phyloP scores from a whole-genome alignment of 495 filamentous ascomycete genomes.

The Penicillium antarcticum region DNA sequence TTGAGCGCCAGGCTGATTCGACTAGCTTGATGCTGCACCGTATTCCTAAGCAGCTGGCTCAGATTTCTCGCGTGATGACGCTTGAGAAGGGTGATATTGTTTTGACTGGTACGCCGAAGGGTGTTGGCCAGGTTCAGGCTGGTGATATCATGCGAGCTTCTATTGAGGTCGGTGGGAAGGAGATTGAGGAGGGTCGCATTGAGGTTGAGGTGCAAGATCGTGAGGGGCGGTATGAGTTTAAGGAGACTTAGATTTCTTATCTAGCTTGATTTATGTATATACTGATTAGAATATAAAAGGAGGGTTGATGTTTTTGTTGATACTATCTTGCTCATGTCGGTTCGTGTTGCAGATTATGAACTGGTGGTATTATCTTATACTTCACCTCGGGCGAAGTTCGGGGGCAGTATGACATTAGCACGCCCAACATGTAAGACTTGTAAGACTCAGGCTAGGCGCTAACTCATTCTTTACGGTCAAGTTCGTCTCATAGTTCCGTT shows the following conservation, averaged over 20 bases:
- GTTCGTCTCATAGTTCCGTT: no score
- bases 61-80: slow-evolving; percentile 93
- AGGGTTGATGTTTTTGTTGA: no score
- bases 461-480: no score
- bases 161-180: slow-evolving; percentile 75
- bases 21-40: slow-evolving; percentile 89
- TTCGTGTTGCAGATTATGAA: no score
- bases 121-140: slow-evolving; percentile 78
- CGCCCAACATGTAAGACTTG: no score
- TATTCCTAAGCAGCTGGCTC: slow-evolving; percentile 80
- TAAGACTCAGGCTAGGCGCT: no score
- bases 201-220: slow-evolving; percentile 78
- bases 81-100: slow-evolving; percentile 89
- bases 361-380: no score
- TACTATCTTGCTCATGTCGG: no score
- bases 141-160: slow-evolving; percentile 90
- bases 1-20: slow-evolving; percentile 74
- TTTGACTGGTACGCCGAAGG: slow-evolving; percentile 94
- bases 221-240: slow-evolving; percentile 46
- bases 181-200: slow-evolving; percentile 81
- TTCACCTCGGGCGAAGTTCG: no score
- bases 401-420: no score
- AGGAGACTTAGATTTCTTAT: slow-evolving; percentile 36
- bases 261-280: background rate
- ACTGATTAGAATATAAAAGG: background rate